Evolutionary conservation across 108 stramenopile species (phyloP).

Genomic region (Cyclotella kingstonii): DNA sequence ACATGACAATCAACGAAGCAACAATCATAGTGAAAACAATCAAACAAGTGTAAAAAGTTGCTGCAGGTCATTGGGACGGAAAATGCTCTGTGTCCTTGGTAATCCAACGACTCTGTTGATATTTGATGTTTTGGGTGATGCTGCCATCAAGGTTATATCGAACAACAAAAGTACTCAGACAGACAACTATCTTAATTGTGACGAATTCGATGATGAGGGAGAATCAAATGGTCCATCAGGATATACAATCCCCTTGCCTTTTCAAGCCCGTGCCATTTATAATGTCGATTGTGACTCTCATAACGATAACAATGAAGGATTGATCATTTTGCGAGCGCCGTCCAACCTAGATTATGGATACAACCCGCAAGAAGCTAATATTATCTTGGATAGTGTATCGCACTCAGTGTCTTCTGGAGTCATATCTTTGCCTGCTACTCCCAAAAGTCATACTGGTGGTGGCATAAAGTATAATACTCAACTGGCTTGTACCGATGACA

Average conservation of each 20-base stretch:
- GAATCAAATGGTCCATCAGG: constrained; percentile 53
- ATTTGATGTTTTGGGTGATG: constrained; percentile 58
- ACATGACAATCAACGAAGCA: background rate
- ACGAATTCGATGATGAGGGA: constrained; percentile 5
- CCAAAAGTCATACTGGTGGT: background rate
- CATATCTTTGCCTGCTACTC: background rate
- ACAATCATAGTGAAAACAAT: background rate
- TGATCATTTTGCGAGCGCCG: constrained; percentile 29
- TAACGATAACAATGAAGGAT: constrained; percentile 30
- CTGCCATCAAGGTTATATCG: background rate
- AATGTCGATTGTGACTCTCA: constrained; percentile 16
- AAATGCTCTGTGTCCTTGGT: constrained; percentile 65
- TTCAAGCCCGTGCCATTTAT: constrained; percentile 60
- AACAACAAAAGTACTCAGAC: background rate
- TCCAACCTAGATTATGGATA: constrained; percentile 12
- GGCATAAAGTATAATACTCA: too few relatives aligned
- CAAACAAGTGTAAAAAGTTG: background rate
- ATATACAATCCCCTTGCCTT: constrained; percentile 63
- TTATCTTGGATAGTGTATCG: too few relatives aligned
- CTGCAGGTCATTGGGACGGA: constrained; percentile 29
- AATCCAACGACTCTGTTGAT: constrained; percentile 55
- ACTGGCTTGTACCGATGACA: too few relatives aligned
- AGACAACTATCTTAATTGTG: constrained; percentile 15
- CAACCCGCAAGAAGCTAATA: too few relatives aligned
- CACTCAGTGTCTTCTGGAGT: too few relatives aligned